These are phyloP conservation scores for Lachancea mirantina DNA, from an alignment of 805 yeast species.

Conservation along the genomic window DNA sequence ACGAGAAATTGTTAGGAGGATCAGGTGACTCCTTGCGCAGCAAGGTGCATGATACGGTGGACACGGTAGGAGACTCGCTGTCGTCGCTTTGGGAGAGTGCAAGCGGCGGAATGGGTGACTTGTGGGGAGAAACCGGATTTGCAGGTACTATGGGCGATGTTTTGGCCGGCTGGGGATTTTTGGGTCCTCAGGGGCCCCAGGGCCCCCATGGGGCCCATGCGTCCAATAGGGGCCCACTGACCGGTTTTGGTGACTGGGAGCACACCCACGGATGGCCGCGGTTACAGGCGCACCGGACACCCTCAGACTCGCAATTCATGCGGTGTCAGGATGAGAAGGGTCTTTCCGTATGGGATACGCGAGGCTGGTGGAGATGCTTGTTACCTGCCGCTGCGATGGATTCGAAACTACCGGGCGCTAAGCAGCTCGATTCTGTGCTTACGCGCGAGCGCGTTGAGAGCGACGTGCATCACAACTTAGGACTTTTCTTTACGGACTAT, in stretches of 20 bases:
- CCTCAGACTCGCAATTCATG: slow-evolving; percentile 50
- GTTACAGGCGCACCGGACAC: slow-evolving; percentile 47
- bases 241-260: slow-evolving; percentile 1
- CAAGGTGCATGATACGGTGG: slow-evolving; percentile 2
- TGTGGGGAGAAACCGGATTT: slow-evolving; percentile 20
- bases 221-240: slow-evolving; percentile 11
- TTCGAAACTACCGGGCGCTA: slow-evolving; percentile 25
- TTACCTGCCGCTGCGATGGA: slow-evolving; percentile 52
- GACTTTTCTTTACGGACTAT: slow-evolving; percentile 57
- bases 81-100: slow-evolving; percentile 13
- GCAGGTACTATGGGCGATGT: slow-evolving; percentile 21
- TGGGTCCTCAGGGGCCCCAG: too few species aligned
- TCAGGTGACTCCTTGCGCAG: slow-evolving; percentile 6
- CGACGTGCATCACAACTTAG: slow-evolving; percentile 39
- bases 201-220: too few species aligned
- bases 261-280: slow-evolving; percentile 31
- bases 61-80: slow-evolving; percentile 12
- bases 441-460: slow-evolving; percentile 55
- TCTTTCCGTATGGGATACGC: slow-evolving; percentile 69
- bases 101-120: slow-evolving; percentile 20
- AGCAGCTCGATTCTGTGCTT: slow-evolving; percentile 31
- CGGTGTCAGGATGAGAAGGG: slow-evolving; percentile 64
- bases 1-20: slow-evolving; percentile 10
- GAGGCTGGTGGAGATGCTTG: slow-evolving; percentile 87
- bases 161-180: slow-evolving; percentile 11